Base-by-base conservation (phyloP, 1,284 basidiomycete genomes). In the Ustilago lituana region DNA sequence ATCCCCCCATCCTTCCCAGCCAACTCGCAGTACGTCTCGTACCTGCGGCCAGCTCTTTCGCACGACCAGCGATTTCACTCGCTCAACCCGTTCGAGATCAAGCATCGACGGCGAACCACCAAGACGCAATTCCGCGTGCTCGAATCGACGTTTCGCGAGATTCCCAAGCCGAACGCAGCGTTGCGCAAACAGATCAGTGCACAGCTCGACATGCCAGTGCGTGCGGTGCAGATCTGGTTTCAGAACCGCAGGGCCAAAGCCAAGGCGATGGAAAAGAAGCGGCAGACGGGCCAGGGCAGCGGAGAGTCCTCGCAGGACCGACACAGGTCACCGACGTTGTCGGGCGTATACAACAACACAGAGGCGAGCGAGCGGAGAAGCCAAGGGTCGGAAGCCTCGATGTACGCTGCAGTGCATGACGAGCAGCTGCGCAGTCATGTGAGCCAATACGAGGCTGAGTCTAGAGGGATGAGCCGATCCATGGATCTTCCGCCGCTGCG, bases 211-310 rank as follows among this genome's bases (percentile, higher is more conserved):
- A 78, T 78, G 76, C 71, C 74, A 9, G 48, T 61, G 10, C 38
- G 76, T 4, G 71, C 74, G 12, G 68, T 78, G 8, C 76, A 78
- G 60, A 74, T 76, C 31, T 76, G 74, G 74, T 76, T 76, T 38
- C 74, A 76, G 49, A 76, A 78, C 27, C 66, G 76, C 3, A 52
- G 76, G 9, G 76, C 76, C 3, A 78, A 78, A 36, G 76, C 76
- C 0, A 78, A 78, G 48, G 62, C 74, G 7, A 33, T 61, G 48
- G 70, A 68, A 19, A 75, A 70, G 48, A 62, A 62, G 59, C 50
- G 47, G n/a, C 33, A 37, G 37, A 32, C 32, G 23, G 38, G 33
- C 32, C 38, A 20, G 2, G 41, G 43, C 23, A 31, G 20, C 19
- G 15, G 15, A n/a, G 39, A 36, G 19, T 15, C 22, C 4, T 33